Conservation (phyloP, 2,329 filamentous ascomycete species). For the Xylaria sp. region DNA sequence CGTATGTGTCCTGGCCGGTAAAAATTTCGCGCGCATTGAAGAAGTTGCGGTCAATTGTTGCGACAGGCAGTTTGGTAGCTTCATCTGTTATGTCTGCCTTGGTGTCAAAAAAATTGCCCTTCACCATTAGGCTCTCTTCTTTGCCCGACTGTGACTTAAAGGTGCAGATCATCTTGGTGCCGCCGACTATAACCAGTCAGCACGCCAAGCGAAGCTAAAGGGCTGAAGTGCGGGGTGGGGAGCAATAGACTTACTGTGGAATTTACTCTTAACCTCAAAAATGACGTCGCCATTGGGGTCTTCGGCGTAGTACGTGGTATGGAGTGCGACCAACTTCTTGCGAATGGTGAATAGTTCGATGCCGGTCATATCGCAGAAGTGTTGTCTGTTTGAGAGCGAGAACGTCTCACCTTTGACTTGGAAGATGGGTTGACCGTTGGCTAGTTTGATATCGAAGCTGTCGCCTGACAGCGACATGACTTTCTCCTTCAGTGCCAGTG, state of each 20-base stretch:
- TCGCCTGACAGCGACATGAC: slow-evolving; percentile 70
- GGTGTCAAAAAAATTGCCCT: slow-evolving; percentile 69
- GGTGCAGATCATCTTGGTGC: slow-evolving; percentile 7
- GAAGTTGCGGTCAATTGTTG: slow-evolving; percentile 64
- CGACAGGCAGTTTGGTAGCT: slow-evolving; percentile 61
- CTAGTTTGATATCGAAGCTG: slow-evolving; percentile 68
- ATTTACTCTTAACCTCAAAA: slow-evolving; percentile 65
- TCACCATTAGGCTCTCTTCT: slow-evolving; percentile 63
- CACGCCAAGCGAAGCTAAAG: not conserved
- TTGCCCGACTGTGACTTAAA: slow-evolving; percentile 47
- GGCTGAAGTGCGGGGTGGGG: not conserved
- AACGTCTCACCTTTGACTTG: slow-evolving; percentile 65
- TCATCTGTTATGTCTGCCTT: slow-evolving; percentile 67
- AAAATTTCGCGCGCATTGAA: slow-evolving; percentile 67
- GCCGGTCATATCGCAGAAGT: slow-evolving; percentile 58
- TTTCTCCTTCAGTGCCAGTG: slow-evolving; percentile 69
- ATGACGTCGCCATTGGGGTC: slow-evolving; percentile 57
- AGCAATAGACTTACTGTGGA: slow-evolving; percentile 56
- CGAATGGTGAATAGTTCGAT: slow-evolving; percentile 45
- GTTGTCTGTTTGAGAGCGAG: slow-evolving; percentile 64
- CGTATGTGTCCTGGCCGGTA: slow-evolving; percentile 72
- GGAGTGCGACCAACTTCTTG: slow-evolving; percentile 62
- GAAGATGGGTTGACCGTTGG: slow-evolving; percentile 63
- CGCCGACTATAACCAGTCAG: slow-evolving; percentile 4
- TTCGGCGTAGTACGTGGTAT: slow-evolving; percentile 62